Evolutionary conservation across 1,139 yeast genomes (phyloP).

Genomic region (Candida mesenterica): DNA sequence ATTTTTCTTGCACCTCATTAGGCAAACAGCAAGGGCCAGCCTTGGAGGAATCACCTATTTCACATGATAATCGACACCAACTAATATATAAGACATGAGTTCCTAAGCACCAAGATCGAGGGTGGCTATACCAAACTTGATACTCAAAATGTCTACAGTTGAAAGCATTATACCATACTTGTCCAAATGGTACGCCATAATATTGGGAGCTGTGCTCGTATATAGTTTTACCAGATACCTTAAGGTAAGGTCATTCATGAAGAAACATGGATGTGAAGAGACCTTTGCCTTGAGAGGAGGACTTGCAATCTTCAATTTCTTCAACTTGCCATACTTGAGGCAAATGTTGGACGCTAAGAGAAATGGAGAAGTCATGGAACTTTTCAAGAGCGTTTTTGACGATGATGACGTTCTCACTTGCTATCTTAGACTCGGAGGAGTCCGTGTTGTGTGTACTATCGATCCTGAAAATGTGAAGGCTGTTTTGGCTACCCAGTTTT

Average conservation of each 20-base stretch:
- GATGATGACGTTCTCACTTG: slow-evolving; percentile 6
- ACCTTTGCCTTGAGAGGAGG: slow-evolving; percentile 12
- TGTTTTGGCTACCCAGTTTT: slow-evolving; percentile 25
- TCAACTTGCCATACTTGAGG: slow-evolving; percentile 10
- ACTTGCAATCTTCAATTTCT: slow-evolving; percentile 8
- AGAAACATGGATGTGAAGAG: slow-evolving; percentile 22
- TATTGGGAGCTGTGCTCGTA: slow-evolving; percentile 12
- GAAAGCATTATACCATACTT: slow-evolving; percentile 11
- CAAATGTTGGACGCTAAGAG: slow-evolving; percentile 12
- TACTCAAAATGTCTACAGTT: slow-evolving; percentile 4
- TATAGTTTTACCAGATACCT: slow-evolving; percentile 12
- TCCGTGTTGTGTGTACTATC: slow-evolving; percentile 16
- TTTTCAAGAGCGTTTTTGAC: slow-evolving; percentile 7
- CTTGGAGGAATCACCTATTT: too few species aligned
- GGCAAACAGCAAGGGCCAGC: too few species aligned
- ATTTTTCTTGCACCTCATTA: too few species aligned
- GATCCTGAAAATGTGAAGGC: slow-evolving; percentile 28
- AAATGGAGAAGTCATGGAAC: slow-evolving; percentile 14
- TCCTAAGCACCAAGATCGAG: too few species aligned
- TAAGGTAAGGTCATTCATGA: slow-evolving; percentile 13
- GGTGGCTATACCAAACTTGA: not conserved
- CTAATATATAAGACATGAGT: too few species aligned
- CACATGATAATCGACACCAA: too few species aligned
- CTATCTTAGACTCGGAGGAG: slow-evolving; percentile 12
- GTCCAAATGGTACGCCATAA: slow-evolving; percentile 17